Evolutionary conservation across 495 filamentous ascomycete genomes (phyloP), one percentile per base, ranked within the genome.

Genomic region (Lindgomyces ingoldianus): DNA sequence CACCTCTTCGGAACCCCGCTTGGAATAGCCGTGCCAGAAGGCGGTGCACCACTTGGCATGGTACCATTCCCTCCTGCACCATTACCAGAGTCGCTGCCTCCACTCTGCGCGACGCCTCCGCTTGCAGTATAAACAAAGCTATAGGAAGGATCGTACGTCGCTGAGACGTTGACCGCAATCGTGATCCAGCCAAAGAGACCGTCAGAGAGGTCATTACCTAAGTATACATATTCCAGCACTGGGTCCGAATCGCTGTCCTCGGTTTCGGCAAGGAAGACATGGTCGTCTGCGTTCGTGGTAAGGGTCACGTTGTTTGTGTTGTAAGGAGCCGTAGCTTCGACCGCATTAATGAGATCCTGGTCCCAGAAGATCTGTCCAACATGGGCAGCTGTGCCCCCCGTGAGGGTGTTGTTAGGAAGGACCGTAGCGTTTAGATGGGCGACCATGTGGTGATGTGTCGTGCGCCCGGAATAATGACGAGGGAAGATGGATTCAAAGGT

Each of bases 351-450:
- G 25, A 87, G 79, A 29, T 76, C 78, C 67, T 88, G 80, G 55
- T 83, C 82, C 74, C 82, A 89, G 81, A 85, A 89, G 14, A 88
- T 64, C 72, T 89, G 85, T 59, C 85, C 75, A 56, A 87, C 76
- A 71, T 89, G 82, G 1, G 79, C 74, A 11, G 82, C 79, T 0
- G 66, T 64, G 44, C 78, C 78, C 45, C 78, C 79, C 19, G 72
- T 4, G 3, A 22, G 75, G 55, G 82, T 65, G 18, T 80, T 84
- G 74, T 85, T 83, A 8, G 75, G 67, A 47, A 78, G 73, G 12
- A 79, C 67, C 29, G 73, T 82, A 14, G 77, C 22, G 52, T 58
- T 53, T 19, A 49, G 3, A 2, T 68, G 49, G 26, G 59, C 61
- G 10, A 63, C 29, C 16, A 60, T 18, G 36, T 87, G 84, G 42